Conservation (phyloP, 2,329 filamentous ascomycete genomes). For the Aschersonia sp. region DNA sequence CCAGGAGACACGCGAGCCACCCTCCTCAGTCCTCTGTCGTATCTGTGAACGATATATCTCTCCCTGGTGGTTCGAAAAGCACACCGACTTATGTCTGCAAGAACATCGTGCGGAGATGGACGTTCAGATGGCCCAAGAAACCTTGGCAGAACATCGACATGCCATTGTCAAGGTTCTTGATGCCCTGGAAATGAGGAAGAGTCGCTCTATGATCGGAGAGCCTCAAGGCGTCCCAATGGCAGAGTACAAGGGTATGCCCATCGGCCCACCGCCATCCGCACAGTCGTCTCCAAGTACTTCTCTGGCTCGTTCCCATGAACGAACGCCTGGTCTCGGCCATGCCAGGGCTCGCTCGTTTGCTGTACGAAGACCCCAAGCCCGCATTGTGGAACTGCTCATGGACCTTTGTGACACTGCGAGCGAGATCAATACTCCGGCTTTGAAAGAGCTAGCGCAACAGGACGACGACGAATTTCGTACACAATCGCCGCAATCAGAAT, state of each 20-base stretch:
- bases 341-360: conserved; percentile 77
- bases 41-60: conserved; percentile 96
- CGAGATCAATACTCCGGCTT: conserved; percentile 84
- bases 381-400: conserved; percentile 87
- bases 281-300: conserved; percentile 59
- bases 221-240: conserved; percentile 39
- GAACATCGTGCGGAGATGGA: conserved; percentile 97
- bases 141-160: conserved; percentile 80
- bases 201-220: conserved; percentile 45
- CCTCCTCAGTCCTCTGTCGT: conserved; percentile 81
- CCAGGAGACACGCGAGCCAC: conserved; percentile 61
- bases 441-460: conserved; percentile 63
- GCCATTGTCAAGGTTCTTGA: conserved; percentile 91
- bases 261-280: conserved; percentile 60
- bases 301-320: conserved; percentile 56
- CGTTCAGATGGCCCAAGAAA: conserved; percentile 90
- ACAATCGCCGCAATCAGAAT: conserved; percentile 91
- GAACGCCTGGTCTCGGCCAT: conserved; percentile 67
- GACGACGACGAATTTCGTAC: conserved; percentile 68
- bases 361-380: conserved; percentile 71
- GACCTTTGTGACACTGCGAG: conserved; percentile 92
- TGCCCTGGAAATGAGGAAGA: conserved; percentile 67
- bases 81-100: conserved; percentile 88
- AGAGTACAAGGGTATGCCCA: conserved; percentile 79
- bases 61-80: conserved; percentile 99